A percentile compares a stretch with the other conserved stretches of the same genome.
Conservation (phyloP, 768 basidiomycete species). For the Suillus americanus region DNA sequence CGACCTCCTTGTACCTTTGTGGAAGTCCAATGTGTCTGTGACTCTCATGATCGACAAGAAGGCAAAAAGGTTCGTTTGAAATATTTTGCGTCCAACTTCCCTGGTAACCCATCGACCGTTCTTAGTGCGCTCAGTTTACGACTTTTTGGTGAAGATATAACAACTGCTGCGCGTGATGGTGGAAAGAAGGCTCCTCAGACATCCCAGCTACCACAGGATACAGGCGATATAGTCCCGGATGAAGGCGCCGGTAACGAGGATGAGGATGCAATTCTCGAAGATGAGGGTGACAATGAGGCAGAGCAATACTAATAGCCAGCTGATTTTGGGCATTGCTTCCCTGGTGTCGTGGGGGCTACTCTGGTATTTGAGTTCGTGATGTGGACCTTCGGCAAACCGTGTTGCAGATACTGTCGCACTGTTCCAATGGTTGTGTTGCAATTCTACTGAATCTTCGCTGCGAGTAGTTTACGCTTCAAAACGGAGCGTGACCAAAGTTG, state of each 20-base stretch:
- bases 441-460: neutral
- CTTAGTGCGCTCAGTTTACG: slow-evolving; percentile 82
- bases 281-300: slow-evolving; percentile 6
- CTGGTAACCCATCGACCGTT: slow-evolving; percentile 3
- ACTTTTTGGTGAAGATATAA: slow-evolving; percentile 80
- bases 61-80: slow-evolving; percentile 76
- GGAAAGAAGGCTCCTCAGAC: slow-evolving; percentile 23
- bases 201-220: neutral
- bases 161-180: slow-evolving; percentile 44
- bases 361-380: neutral
- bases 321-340: neutral
- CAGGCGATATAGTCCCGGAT: neutral
- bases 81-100: neutral
- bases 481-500: neutral
- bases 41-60: slow-evolving; percentile 96
- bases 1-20: slow-evolving; percentile 87
- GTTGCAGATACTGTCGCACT: neutral
- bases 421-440: neutral
- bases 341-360: neutral
- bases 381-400: neutral
- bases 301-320: slow-evolving; percentile 11
- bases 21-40: slow-evolving; percentile 89
- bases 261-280: slow-evolving; percentile 9
- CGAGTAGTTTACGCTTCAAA: neutral
- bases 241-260: slow-evolving; percentile 4